These are phyloP conservation scores for Ramaria sp. DNA, from an alignment of 768 basidiomycete species.

Conservation along the genomic window DNA sequence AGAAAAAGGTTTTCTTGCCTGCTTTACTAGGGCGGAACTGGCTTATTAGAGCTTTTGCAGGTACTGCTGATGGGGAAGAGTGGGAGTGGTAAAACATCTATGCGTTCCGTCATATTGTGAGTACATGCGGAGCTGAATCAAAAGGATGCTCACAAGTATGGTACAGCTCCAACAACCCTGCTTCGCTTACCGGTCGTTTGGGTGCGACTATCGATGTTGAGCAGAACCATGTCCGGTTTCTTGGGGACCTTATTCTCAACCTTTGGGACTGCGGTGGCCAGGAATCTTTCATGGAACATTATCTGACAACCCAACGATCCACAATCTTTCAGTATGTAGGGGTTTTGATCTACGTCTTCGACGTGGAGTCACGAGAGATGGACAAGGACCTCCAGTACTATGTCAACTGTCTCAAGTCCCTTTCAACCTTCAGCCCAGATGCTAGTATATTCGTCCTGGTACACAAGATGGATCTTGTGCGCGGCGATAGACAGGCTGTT, in stretches of 20 bases:
- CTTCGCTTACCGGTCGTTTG: conserved; percentile 80
- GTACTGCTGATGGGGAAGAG: conserved; percentile 98
- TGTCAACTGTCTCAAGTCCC: conserved; percentile 77
- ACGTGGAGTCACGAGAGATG: conserved; percentile 81
- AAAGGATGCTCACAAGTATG: conserved; percentile 2
- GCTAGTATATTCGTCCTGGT: conserved; percentile 84
- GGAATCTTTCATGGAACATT: conserved; percentile 96
- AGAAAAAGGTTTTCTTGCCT: conserved; percentile 22
- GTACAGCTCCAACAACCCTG: conserved; percentile 86
- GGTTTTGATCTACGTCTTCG: conserved; percentile 97
- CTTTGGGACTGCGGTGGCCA: conserved; percentile 99
- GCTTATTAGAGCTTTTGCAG: conserved; percentile 29
- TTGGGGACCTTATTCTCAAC: conserved; percentile 91
- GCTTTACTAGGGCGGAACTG: background rate
- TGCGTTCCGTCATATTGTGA: conserved; percentile 98
- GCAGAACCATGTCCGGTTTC: conserved; percentile 93
- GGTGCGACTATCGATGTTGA: conserved; percentile 98
- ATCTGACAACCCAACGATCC: conserved; percentile 83
- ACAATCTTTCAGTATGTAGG: conserved; percentile 96
- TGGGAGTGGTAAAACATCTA: conserved; percentile 91
- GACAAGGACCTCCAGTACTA: conserved; percentile 85
- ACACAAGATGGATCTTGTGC: conserved; percentile 96
- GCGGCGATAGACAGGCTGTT: conserved; percentile 43
- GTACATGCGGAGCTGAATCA: conserved; percentile 17
- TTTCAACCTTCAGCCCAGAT: conserved; percentile 68